Percentiles rank a stretch among this genome's conserved stretches.
phyloP scores from a whole-genome alignment of 1,284 basidiomycete species.

The Pseudozyma sp. region DNA sequence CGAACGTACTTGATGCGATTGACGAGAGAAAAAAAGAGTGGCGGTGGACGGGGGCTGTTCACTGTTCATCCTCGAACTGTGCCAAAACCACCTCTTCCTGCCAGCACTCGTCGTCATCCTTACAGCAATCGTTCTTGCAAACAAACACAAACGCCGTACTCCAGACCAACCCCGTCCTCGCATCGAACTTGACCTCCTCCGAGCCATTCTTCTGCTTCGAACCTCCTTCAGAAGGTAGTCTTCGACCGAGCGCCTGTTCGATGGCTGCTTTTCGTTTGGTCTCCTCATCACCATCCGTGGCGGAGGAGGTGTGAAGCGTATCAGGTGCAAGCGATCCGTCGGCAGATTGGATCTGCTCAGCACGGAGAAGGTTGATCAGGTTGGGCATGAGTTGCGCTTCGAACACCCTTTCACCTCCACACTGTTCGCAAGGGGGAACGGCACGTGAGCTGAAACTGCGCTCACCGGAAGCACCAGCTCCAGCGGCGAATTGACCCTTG shows the following conservation, averaged over 20 bases:
- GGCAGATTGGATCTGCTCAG: constrained; percentile 33
- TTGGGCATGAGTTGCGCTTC: constrained; percentile 69
- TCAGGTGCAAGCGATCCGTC: constrained; percentile 20
- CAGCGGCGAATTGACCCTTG: constrained; percentile 25
- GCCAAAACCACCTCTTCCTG: constrained; percentile 54
- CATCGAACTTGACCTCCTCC: constrained; percentile 7
- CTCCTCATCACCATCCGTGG: constrained; percentile 15
- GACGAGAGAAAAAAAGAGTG: not conserved
- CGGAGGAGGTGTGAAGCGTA: not conserved
- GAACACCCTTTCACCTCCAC: constrained; percentile 58
- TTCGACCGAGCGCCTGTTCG: constrained; percentile 57
- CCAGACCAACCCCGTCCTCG: constrained; percentile 61
- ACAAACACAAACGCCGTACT: constrained; percentile 64
- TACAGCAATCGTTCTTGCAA: constrained; percentile 59
- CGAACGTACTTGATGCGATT: not conserved
- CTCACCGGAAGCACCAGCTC: not conserved
- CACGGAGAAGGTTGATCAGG: constrained; percentile 60
- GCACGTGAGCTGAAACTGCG: constrained; percentile 11
- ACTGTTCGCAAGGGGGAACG: constrained; percentile 55
- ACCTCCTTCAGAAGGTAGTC: constrained; percentile 9
- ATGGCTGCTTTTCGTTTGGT: constrained; percentile 50
- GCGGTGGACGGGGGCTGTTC: not conserved
- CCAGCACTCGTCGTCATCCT: constrained; percentile 48
- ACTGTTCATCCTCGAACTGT: constrained; percentile 57
- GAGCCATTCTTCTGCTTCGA: not conserved